A percentile compares a stretch with the other conserved stretches of the same genome.
Evolutionary conservation across 2,329 filamentous ascomycete genomes (phyloP).

Genomic region (Dactylellina haptotyla): DNA sequence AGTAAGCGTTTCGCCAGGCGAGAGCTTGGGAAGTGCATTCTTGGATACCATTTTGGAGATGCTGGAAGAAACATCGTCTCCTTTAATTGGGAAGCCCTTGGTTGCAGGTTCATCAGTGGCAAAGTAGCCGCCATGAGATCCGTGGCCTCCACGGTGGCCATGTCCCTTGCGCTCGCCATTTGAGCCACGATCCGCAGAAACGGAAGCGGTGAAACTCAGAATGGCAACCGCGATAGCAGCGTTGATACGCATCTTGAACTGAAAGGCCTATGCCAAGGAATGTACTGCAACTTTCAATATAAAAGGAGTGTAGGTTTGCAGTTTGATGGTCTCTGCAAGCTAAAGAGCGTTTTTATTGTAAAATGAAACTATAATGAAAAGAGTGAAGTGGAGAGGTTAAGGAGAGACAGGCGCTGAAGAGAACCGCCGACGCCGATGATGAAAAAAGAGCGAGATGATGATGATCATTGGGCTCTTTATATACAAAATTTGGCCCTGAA

Average conservation of each 20-base stretch:
- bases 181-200: not conserved
- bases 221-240: slow-evolving; percentile 11
- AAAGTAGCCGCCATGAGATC: not conserved
- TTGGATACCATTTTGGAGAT: not conserved
- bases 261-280: too few relatives aligned
- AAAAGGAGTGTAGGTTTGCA: slow-evolving; percentile 8
- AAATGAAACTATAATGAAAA: not conserved
- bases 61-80: not conserved
- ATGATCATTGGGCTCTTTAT: not conserved
- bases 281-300: too few relatives aligned
- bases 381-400: not conserved
- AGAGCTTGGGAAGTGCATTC: slow-evolving; percentile 2
- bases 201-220: not conserved
- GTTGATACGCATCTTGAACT: slow-evolving; percentile 16
- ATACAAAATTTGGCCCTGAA: not conserved
- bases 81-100: not conserved
- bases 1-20: slow-evolving; percentile 1
- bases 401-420: not conserved
- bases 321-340: too few relatives aligned
- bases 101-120: not conserved
- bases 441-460: not conserved
- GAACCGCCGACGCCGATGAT: not conserved
- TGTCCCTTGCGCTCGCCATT: not conserved
- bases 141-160: not conserved
- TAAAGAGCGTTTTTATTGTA: too few relatives aligned